Conservation (phyloP, 495 filamentous ascomycete genomes). For the Aspergillus steynii region DNA sequence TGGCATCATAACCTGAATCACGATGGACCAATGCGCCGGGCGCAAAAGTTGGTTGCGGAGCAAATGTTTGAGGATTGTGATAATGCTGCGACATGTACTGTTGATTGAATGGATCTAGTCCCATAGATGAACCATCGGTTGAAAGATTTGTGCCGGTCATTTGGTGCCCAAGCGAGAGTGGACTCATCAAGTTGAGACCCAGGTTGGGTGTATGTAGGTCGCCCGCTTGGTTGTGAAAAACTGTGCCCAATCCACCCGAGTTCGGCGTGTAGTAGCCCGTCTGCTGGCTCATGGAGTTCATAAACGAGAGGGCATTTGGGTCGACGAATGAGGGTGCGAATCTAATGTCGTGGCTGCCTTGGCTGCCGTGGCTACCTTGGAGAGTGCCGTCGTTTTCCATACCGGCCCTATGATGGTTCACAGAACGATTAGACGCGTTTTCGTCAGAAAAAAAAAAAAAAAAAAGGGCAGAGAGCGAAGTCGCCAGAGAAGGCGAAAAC, state of each 20-base stretch:
- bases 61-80: constrained; percentile 72
- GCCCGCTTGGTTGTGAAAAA: constrained; percentile 82
- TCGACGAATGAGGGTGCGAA: constrained; percentile 89
- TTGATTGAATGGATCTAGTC: constrained; percentile 61
- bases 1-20: constrained; percentile 72
- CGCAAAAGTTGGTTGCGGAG: constrained; percentile 66
- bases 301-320: constrained; percentile 77
- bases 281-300: constrained; percentile 72
- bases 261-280: constrained; percentile 88
- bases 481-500: too few species aligned
- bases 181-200: constrained; percentile 75
- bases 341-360: constrained; percentile 74
- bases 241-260: constrained; percentile 75
- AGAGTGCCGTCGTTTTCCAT: constrained; percentile 51
- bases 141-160: constrained; percentile 53
- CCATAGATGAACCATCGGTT: constrained; percentile 22
- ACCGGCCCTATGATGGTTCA: constrained; percentile 34
- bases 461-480: background rate
- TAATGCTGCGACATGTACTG: constrained; percentile 67
- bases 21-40: constrained; percentile 79
- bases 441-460: background rate
- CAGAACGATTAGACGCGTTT: background rate
- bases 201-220: constrained; percentile 88
- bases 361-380: constrained; percentile 79
- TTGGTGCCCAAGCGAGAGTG: constrained; percentile 71